Percentiles rank a stretch among this genome's conserved stretches.
phyloP scores from a whole-genome alignment of 257 asterid genomes.

The Linderniella brevidens region DNA sequence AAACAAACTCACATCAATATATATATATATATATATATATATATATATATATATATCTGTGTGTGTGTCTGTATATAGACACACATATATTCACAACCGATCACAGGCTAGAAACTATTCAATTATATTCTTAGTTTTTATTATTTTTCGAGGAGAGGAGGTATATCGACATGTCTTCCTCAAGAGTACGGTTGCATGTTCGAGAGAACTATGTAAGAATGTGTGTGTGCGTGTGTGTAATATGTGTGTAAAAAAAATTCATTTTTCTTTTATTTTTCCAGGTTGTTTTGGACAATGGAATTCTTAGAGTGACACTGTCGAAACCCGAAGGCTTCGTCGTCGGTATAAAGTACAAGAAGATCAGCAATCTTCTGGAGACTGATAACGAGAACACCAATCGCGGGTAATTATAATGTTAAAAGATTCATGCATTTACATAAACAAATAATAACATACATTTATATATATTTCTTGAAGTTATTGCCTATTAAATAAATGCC shows the following conservation, averaged over 20 bases:
- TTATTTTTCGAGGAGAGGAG: no score
- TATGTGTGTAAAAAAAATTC: background rate
- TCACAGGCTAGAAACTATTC: no score
- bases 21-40: no score
- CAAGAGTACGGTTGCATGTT: conserved; percentile 26
- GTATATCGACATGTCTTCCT: conserved; percentile 17
- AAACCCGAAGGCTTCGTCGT: conserved; percentile 65
- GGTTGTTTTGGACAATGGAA: conserved; percentile 65
- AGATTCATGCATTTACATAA: background rate
- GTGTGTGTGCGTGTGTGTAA: background rate
- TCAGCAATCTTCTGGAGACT: conserved; percentile 59
- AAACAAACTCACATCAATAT: no score
- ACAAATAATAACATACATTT: background rate
- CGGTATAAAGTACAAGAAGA: conserved; percentile 33
- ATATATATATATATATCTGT: no score
- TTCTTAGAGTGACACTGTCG: conserved; percentile 47
- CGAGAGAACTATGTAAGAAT: conserved; percentile 43
- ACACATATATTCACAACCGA: no score
- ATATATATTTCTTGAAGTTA: background rate
- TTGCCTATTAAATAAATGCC: background rate
- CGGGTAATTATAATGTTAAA: conserved; percentile 29
- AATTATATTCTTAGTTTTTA: no score
- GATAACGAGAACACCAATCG: conserved; percentile 43
- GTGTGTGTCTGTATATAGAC: no score
- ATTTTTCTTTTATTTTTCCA: conserved; percentile 12